Percentiles rank a stretch among this genome's conserved stretches.
Evolutionary conservation across 2,329 filamentous ascomycete genomes (phyloP).

Genomic region (Phialophora verrucosa): DNA sequence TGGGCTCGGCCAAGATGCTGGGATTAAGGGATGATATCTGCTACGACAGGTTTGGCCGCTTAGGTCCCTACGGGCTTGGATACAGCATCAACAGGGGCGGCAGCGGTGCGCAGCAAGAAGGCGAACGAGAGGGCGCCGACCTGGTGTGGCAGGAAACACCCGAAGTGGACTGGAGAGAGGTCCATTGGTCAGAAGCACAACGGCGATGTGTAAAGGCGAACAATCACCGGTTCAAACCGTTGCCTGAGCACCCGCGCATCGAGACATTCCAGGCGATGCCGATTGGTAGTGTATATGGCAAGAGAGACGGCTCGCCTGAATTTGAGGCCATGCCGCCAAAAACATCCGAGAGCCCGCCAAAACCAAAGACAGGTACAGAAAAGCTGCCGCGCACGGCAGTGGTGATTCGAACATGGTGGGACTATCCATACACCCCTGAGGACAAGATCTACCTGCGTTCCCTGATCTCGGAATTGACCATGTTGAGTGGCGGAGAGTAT

Average conservation of each 20-base stretch:
- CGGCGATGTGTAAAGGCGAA: constrained; percentile 75
- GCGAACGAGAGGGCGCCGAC: constrained; percentile 80
- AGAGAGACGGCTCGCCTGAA: constrained; percentile 27
- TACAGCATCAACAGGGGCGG: constrained; percentile 81
- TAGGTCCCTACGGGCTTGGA: constrained; percentile 87
- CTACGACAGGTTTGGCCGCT: constrained; percentile 87
- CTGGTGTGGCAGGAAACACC: constrained; percentile 73
- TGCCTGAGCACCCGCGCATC: constrained; percentile 45
- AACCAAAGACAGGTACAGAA: constrained; percentile 40
- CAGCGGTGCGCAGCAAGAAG: constrained; percentile 81
- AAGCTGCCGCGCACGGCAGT: constrained; percentile 68
- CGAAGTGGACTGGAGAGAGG: constrained; percentile 75
- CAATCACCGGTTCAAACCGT: constrained; percentile 66
- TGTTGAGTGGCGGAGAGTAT: constrained; percentile 82
- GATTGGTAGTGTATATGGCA: constrained; percentile 26
- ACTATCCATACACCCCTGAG: constrained; percentile 78
- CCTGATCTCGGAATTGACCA: constrained; percentile 76
- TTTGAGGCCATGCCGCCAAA: constrained; percentile 15
- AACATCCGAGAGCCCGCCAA: constrained; percentile 8
- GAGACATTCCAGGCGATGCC: constrained; percentile 44
- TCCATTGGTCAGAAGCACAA: constrained; percentile 82
- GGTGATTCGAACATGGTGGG: constrained; percentile 78
- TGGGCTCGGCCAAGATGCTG: constrained; percentile 85
- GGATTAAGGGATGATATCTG: constrained; percentile 83
- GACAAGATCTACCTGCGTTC: constrained; percentile 81